Base-by-base conservation (phyloP, 2,329 filamentous ascomycete genomes). In the Paradendryphiella salina region DNA sequence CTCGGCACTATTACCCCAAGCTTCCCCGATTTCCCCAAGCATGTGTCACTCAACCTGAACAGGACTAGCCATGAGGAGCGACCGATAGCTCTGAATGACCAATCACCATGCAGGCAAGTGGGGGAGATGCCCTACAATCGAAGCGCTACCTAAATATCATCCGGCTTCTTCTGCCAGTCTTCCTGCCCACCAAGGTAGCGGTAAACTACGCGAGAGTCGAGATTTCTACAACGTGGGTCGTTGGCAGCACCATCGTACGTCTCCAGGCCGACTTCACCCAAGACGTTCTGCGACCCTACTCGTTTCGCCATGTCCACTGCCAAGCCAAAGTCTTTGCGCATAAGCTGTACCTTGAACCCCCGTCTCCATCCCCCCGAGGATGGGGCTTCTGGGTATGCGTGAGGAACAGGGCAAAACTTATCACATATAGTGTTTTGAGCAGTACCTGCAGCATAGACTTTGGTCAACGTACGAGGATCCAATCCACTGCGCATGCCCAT, bases 261-360 rank as follows among this genome's bases (percentile, higher is more conserved):
- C 18, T 72, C 70, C 52, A 84, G 62, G 0, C 80, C 81, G 17
- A 69, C 71, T 4, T 77, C 72, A 1, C 82, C 81, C 31, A 85
- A 63, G 4, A 78, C 76, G 47, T 82, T 74, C 35, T 70, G 73
- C 13, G 79, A 75, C 0, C 78, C 82, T 4, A 83, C 76, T 13
- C 76, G 70, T 52, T 78, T 71, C n/a, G 81, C 82, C 68, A 80
- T 78, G 7, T 82, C 77, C 0, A 82, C 73, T 0, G 82, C 82
- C 15, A 85, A 64, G 1, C 73, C 72, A 50, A 85, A 79, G 59
- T 85, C 82, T 61, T 85, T 85, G 53, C 74, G 75, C 81, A 85
- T 85, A 58, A 85, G 60, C 63, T 84, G 76, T 5, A 85, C 79
- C 36, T 81, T 79, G 65, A 85, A 85, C 0, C 82, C 82, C 2